Base-by-base conservation (phyloP, 108 stramenopile genomes). In the Conticribra guillardii region DNA sequence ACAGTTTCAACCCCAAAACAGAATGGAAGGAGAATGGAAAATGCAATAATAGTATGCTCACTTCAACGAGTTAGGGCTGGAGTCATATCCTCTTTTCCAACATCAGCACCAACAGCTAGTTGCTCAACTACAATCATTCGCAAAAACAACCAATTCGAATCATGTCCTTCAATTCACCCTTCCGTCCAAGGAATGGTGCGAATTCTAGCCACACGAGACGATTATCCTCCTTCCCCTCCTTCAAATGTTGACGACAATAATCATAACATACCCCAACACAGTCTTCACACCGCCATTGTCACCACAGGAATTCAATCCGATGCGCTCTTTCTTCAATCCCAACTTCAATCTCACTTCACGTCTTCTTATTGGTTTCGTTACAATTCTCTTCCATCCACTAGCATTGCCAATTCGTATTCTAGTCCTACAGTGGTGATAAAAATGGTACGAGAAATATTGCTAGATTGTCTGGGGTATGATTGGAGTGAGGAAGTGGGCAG, bases 291-390 rank as follows among this genome's bases (percentile, higher is more conserved):
- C 9, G 76, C 76, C 1, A 63, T 77, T 15, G 57, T 59, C 1
- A 31, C 33, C 28, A 44, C 69, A 1, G 76, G 76, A 0, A 47
- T 77, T 26, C 64, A 55, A 24, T 51, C 76, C 34, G 76, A 77
- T 50, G 56, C 69, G 11, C 21, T 37, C 1, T 77, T 69, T 29
- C 37, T 77, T 17, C 5, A 32, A 5, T 26, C 51, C 26, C 54
- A 37, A 56, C 34, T 77, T 17, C 76, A 63, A 24, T 4, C 50
- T 14, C 69, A 77, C 32, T 44, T 48, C 26, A 48, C 56, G 3
- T 57, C 71, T 29, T 56, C 49, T 44, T 69, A 70, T 41, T 77
- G 76, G 76, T 77, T 77, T 33, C 68, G 76, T 55, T 77, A 77
- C 60, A 62, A 77, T 46, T 17, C 56, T 21, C 27, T 64, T 21